A percentile compares a stretch with the other conserved stretches of the same genome.
These are phyloP conservation scores for Pueraria montana DNA, from an alignment of 306 rosid genomes.

Conservation along the genomic window DNA sequence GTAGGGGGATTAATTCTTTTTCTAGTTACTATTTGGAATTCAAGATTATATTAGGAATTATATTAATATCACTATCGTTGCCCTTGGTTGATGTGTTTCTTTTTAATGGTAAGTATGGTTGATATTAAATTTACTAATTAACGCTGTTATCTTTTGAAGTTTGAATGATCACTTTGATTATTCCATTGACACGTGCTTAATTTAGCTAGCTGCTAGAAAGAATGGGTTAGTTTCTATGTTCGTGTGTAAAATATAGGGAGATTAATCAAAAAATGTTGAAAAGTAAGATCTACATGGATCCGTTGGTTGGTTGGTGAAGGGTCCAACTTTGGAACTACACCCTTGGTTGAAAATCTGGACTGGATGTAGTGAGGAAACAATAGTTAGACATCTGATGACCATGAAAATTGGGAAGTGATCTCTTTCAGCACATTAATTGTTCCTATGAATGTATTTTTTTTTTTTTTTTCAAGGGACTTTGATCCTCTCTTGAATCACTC, in stretches of 20 bases:
- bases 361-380: neutral
- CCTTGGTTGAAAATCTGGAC: neutral
- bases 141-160: neutral
- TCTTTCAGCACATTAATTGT: too few species aligned
- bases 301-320: neutral
- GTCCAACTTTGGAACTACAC: neutral
- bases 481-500: too few species aligned
- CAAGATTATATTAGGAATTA: neutral
- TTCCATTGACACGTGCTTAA: neutral
- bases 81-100: neutral
- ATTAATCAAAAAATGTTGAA: too few species aligned
- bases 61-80: neutral
- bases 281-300: too few species aligned
- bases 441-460: too few species aligned
- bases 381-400: too few species aligned
- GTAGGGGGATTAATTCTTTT: conserved; percentile 5
- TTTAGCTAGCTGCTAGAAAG: neutral
- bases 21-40: neutral
- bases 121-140: neutral
- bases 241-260: too few species aligned
- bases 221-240: neutral
- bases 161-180: neutral
- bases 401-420: too few species aligned
- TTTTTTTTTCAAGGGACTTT: too few species aligned
- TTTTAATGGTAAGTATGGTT: neutral